Evolutionary conservation across 139 green algal species (phyloP), one percentile per base, ranked within the genome.

Genomic region (Closterium sp.): DNA sequence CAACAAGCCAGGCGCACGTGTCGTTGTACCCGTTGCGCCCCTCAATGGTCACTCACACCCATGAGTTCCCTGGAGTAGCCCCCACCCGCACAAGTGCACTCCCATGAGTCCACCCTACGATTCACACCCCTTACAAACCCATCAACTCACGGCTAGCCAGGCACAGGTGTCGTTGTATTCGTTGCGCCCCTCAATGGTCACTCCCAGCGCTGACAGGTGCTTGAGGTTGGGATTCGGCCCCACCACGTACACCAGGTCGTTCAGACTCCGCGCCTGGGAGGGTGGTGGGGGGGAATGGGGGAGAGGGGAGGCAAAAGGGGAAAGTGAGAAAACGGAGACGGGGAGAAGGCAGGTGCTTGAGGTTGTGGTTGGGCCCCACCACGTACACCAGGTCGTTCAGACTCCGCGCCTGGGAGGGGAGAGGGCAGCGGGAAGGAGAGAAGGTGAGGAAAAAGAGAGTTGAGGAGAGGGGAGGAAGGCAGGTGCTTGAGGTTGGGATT

Each of bases 341-440:
- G 42, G 42, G n/a, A n/a, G n/a, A n/a, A n/a, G n/a, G n/a, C n/a
- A n/a, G n/a, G n/a, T n/a, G n/a, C n/a, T n/a, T n/a, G n/a, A n/a
- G n/a, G n/a, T n/a, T n/a, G n/a, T n/a, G n/a, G n/a, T 29, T 87
- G 11, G 89, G 89, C 6, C 89, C 89, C 31, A 91, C 24, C 31
- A 91, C 30, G 31, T 91, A 91, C 73, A 91, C 89, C 21, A 87
- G 89, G 9, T 91, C 38, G 22, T 91, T 91, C 30, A 88, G 32
- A n/a, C 27, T 87, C 32, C 89, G 89, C 17, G 89, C 89, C 89
- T 91, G n/a, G n/a, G n/a, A n/a, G n/a, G n/a, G n/a, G n/a, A n/a
- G n/a, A n/a, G n/a, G n/a, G n/a, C n/a, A n/a, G n/a, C n/a, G n/a
- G n/a, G n/a, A n/a, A n/a, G n/a, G n/a, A n/a, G n/a, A n/a, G n/a